Conservation (phyloP, 2,329 filamentous ascomycete genomes). For the Aspergillus sp. region DNA sequence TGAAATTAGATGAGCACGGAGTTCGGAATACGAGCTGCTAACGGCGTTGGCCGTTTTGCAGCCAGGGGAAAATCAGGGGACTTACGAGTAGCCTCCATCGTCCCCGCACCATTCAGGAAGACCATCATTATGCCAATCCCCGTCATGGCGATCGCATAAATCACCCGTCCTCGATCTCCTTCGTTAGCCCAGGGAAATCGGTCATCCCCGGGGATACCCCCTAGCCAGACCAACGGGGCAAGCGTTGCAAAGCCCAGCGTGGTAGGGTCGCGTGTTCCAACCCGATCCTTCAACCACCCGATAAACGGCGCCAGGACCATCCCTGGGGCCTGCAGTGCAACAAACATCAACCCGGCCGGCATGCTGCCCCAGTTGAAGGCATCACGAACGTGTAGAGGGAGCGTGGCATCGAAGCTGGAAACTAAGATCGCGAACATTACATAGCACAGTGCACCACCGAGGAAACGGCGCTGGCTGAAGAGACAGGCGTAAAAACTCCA, state of each 20-base stretch:
- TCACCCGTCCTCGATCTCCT: conserved; percentile 11
- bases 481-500: conserved; percentile 31
- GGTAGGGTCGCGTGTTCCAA: conserved; percentile 19
- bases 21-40: not conserved
- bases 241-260: conserved; percentile 19
- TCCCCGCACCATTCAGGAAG: conserved; percentile 22
- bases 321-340: conserved; percentile 53
- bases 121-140: conserved; percentile 18
- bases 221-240: conserved; percentile 20
- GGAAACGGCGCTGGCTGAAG: conserved; percentile 37
- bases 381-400: conserved; percentile 51
- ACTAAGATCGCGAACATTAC: conserved; percentile 47
- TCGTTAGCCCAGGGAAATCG: conserved; percentile 19
- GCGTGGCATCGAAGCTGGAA: conserved; percentile 52
- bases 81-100: conserved; percentile 26
- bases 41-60: too few species aligned
- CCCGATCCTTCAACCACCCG: conserved; percentile 38
- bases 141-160: conserved; percentile 16
- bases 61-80: not conserved
- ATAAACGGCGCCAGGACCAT: conserved; percentile 56
- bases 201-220: conserved; percentile 23
- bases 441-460: conserved; percentile 38
- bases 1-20: not conserved
- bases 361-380: conserved; percentile 52
- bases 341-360: conserved; percentile 53